Evolutionary conservation across 805 yeast genomes (phyloP).

Genomic region (Peterozyma toletana): DNA sequence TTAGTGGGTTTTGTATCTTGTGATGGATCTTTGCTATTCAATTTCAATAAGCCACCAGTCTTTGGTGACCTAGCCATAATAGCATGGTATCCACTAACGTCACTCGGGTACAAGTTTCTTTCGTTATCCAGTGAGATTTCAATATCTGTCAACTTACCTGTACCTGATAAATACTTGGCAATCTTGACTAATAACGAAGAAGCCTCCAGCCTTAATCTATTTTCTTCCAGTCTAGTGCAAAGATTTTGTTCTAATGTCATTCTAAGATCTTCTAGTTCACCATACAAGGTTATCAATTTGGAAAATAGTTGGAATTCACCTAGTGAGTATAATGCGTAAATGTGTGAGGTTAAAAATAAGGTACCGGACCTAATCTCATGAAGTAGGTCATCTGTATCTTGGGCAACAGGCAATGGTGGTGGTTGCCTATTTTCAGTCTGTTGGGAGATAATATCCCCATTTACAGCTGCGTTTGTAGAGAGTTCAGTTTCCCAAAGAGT

Average conservation of each 20-base stretch:
- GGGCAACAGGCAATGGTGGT: slow-evolving; percentile 52
- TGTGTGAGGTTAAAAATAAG: slow-evolving; percentile 51
- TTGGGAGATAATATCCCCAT: slow-evolving; percentile 8
- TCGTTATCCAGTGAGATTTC: slow-evolving; percentile 10
- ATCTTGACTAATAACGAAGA: slow-evolving; percentile 48
- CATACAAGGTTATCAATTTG: slow-evolving; percentile 45
- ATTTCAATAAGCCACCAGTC: slow-evolving; percentile 49
- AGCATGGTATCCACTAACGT: slow-evolving; percentile 51
- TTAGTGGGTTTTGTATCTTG: slow-evolving; percentile 40
- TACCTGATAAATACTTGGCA: slow-evolving; percentile 50
- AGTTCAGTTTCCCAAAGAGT: slow-evolving; percentile 26
- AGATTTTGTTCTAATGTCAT: slow-evolving; percentile 42
- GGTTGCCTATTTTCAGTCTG: slow-evolving; percentile 1
- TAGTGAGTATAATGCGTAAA: slow-evolving; percentile 63
- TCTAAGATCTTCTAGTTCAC: slow-evolving; percentile 51
- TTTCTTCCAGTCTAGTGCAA: slow-evolving; percentile 46
- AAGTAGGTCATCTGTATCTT: slow-evolving; percentile 34
- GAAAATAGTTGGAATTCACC: slow-evolving; percentile 61
- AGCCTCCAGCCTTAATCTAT: slow-evolving; percentile 40
- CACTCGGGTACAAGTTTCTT: slow-evolving; percentile 13
- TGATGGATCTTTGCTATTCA: slow-evolving; percentile 14
- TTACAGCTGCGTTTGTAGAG: slow-evolving; percentile 20
- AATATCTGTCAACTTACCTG: slow-evolving; percentile 25
- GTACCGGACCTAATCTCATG: slow-evolving; percentile 55
- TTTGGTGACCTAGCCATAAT: slow-evolving; percentile 55